Evolutionary conservation across 73 alveolate species (phyloP).

Genomic region (Tetrahymena thermophila): DNA sequence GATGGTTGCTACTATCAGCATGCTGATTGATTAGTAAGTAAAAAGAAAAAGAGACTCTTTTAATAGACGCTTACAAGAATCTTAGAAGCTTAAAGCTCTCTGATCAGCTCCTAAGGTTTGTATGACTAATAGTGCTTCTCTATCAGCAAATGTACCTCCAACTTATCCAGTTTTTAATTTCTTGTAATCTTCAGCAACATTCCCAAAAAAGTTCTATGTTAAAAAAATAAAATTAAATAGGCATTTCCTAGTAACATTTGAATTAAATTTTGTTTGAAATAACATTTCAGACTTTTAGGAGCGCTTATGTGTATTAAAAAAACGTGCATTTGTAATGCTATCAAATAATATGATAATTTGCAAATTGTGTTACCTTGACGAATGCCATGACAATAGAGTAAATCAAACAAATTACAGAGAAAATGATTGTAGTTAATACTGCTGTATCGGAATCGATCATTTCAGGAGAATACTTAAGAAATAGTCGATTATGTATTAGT

Average conservation of each 20-base stretch:
- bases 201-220: background rate
- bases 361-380: background rate
- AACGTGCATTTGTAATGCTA: background rate
- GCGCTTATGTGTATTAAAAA: too few species aligned
- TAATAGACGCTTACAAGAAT: background rate
- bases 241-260: too few species aligned
- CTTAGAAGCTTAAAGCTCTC: background rate
- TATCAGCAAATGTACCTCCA: background rate
- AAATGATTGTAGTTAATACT: background rate
- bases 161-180: background rate
- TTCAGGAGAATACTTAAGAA: background rate
- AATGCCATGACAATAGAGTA: background rate
- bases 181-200: background rate
- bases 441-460: background rate
- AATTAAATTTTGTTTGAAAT: too few species aligned
- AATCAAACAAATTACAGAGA: background rate
- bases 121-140: background rate
- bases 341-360: background rate
- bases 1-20: background rate
- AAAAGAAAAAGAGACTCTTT: background rate
- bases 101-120: background rate
- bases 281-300: too few species aligned
- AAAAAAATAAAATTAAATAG: background rate
- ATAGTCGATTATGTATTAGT: background rate
- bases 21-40: background rate